These are phyloP conservation scores for Vinca minor DNA, from an alignment of 257 asterid species.

Conservation along the genomic window DNA sequence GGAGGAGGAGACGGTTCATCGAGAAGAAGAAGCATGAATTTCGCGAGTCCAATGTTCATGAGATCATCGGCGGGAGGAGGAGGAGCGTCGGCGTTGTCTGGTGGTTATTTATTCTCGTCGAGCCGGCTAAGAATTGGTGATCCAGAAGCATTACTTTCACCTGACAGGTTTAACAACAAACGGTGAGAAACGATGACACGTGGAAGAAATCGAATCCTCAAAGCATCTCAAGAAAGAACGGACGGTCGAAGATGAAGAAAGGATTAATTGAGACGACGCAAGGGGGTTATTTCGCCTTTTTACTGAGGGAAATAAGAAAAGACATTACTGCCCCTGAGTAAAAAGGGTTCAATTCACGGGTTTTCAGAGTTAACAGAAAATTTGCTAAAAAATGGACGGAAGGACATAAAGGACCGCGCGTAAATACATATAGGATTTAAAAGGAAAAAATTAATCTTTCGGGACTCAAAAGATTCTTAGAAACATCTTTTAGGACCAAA, in stretches of 20 bases:
- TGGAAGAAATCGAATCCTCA: not conserved
- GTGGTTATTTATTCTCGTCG: constrained; percentile 52
- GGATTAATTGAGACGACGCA: too few species aligned
- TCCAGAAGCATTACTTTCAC: constrained; percentile 85
- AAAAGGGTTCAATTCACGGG: too few species aligned
- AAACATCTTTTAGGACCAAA: too few species aligned
- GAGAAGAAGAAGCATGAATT: constrained; percentile 55
- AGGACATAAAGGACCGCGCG: too few species aligned
- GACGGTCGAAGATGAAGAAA: not conserved
- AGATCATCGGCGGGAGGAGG: constrained; percentile 39
- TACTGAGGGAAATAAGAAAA: too few species aligned
- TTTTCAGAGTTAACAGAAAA: too few species aligned
- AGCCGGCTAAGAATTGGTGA: constrained; percentile 90
- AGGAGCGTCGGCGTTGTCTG: constrained; percentile 18
- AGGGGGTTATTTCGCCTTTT: too few species aligned
- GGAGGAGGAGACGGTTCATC: constrained; percentile 71
- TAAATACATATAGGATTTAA: too few species aligned
- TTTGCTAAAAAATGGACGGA: too few species aligned
- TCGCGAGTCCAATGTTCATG: constrained; percentile 85
- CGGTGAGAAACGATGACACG: constrained; percentile 60
- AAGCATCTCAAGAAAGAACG: constrained; percentile 1
- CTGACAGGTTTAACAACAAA: constrained; percentile 70
- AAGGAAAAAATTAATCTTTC: too few species aligned
- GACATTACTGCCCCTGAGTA: too few species aligned
- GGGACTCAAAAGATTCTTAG: too few species aligned